Evolutionary conservation across 2,329 filamentous ascomycete genomes (phyloP), one percentile per base, ranked within the genome.

Genomic region (Tolypocladium paradoxum): DNA sequence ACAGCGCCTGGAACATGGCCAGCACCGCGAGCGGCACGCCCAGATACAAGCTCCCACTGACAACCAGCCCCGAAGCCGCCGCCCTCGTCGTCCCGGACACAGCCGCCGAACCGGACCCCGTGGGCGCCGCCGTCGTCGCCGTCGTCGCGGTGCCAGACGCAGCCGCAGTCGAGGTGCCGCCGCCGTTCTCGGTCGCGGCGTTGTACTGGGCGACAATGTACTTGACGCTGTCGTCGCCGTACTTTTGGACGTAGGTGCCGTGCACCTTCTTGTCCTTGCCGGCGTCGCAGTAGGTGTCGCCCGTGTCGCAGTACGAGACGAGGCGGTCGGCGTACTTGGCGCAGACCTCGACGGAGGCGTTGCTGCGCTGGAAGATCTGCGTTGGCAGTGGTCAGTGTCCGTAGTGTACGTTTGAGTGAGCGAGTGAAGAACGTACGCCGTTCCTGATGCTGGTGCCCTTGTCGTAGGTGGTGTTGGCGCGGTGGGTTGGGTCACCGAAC

Each of bases 401-500:
- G n/a, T n/a, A n/a, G n/a, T 8, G 45, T 6, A 45, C 6, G 7
- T 16, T 34, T 4, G 31, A 18, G 14, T 1, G 3, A 22, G 2
- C n/a, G n/a, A 38, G 37, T 38, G 20, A 12, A 18, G 20, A 2
- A 64, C 71, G 54, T 62, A 73, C 71, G 24, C 71, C 71, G 50
- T 71, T 55, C 1, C 56, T 62, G 6, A 62, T 63, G 58, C 68
- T 70, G 22, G 68, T 70, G 54, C 71, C 71, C 31, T 54, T 58
- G 59, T 67, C 62, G 62, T 69, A 74, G 46, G 65, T 60, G 27
- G 62, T 52, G 51, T 67, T 66, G 61, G 62, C 61, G 55, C 65
- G 60, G 60, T 71, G 68, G 54, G 68, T 68, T 22, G 72, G 72
- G 61, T 74, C 71, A 48, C 72, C 72, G 50, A 73, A 71, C 50